Evolutionary conservation across 2,329 filamentous ascomycete species (phyloP).

Genomic region (Neoascochyta sp.): DNA sequence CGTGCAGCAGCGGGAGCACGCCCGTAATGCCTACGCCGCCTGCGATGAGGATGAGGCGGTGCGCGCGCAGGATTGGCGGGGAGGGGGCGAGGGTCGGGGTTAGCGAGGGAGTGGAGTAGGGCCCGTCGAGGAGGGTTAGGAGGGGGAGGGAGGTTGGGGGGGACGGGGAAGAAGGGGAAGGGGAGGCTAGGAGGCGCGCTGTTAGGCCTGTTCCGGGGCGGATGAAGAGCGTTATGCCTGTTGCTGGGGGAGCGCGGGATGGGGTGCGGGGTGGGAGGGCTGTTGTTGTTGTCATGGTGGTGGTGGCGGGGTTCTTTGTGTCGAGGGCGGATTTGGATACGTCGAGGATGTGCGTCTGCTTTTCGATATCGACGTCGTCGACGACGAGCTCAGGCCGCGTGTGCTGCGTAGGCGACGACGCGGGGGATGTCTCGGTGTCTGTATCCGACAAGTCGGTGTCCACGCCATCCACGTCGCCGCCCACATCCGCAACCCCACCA

Average conservation of each 20-base stretch:
- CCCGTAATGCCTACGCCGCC: constrained; percentile 50
- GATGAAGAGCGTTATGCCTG: constrained; percentile 39
- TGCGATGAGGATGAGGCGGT: constrained; percentile 41
- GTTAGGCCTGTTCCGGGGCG: constrained; percentile 40
- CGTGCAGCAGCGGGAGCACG: constrained; percentile 36
- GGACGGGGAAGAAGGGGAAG: constrained; percentile 9
- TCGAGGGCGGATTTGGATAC: background rate
- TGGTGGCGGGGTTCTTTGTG: background rate
- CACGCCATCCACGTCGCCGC: no score
- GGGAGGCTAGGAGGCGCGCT: constrained; percentile 18
- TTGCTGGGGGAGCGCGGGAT: background rate
- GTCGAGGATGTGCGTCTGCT: no score
- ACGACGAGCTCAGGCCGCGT: no score
- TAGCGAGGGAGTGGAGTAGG: constrained; percentile 40
- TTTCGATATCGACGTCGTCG: constrained; percentile 1
- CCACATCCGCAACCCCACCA: background rate
- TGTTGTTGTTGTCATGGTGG: background rate
- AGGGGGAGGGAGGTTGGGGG: constrained; percentile 24
- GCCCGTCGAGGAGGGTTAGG: constrained; percentile 43
- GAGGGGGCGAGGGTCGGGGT: constrained; percentile 11
- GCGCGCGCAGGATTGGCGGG: constrained; percentile 11
- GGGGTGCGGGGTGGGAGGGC: background rate
- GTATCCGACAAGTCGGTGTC: background rate
- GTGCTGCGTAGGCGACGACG: constrained; percentile 2
- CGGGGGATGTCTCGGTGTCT: background rate